Evolutionary conservation across 148 eudicot species (phyloP).

Genomic region (Polygonum maritimum): DNA sequence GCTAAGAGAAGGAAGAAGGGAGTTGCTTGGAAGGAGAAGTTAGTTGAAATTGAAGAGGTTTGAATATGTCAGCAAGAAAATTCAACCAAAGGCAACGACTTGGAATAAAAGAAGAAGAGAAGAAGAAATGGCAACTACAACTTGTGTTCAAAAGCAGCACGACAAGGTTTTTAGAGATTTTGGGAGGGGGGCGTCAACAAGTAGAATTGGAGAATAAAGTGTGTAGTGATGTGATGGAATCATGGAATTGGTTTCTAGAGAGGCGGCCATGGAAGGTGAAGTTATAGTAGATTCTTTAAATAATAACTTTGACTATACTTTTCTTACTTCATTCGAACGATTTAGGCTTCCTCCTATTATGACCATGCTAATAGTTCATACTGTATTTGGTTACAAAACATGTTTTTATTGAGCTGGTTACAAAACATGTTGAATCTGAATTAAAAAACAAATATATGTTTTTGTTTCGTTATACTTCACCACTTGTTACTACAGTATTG

Average conservation of each 20-base stretch:
- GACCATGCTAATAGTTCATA: not conserved
- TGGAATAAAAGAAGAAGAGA: not conserved
- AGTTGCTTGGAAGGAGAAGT: slow-evolving; percentile 6
- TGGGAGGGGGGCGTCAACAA: not conserved
- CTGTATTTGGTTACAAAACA: no score
- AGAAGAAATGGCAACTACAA: not conserved
- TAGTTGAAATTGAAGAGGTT: slow-evolving; percentile 1
- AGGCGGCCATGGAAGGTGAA: not conserved
- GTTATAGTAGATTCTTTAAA: no score
- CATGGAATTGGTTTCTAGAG: not conserved
- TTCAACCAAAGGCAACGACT: not conserved
- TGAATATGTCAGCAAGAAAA: not conserved
- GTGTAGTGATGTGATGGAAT: not conserved
- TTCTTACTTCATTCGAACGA: not conserved
- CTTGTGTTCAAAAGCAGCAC: not conserved
- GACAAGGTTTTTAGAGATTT: not conserved
- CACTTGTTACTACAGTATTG: no score
- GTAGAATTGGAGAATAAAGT: not conserved
- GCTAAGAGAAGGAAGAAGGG: not conserved
- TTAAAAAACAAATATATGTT: no score
- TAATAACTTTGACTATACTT: not conserved
- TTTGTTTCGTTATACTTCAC: no score
- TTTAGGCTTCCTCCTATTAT: not conserved
- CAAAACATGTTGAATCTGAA: no score
- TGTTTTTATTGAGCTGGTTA: no score